Evolutionary conservation across 306 rosid genomes (phyloP), one percentile per base, ranked within the genome.

Genomic region (Citrullus amarus): DNA sequence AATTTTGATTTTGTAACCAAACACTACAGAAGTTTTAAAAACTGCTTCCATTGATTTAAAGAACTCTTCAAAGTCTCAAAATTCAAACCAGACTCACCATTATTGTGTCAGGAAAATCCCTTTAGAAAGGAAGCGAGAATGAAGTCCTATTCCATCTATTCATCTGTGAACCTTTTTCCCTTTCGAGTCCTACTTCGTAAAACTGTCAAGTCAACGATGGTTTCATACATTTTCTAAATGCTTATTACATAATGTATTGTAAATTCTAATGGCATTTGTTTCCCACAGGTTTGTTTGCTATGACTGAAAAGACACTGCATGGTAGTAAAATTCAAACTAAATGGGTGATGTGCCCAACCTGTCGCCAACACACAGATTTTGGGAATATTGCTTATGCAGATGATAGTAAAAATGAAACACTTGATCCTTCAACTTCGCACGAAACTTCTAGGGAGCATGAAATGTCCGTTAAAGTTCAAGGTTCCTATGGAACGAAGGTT

Each of bases 401-500:
- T 88, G 97, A 95, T 82, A 75, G 82, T 53, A 84, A 85, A 80
- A 85, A 82, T 30, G 88, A 87, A 82, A 75, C 86, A 80, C 81
- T 82, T 83, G 58, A 76, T 82, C 80, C 92, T 39, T 80, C 90
- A 69, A 72, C 81, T 80, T 83, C 65, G 68, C 84, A 77, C 46
- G 75, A 88, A 79, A 76, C 82, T 83, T 80, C 76, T 77, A 94
- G 82, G 79, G 86, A 84, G 82, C 61, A 51, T 84, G 97, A 89
- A 85, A 76, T 88, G 78, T 86, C 93, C 82, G 76, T 91, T 38
- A 72, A 34, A 62, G 97, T 92, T 50, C 86, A 89, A 81, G 98
- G 98, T 73, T 95, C 97, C 41, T 92, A 95, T 79, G 97, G 97
- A 85, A 91, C 98, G 6, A 95, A 95, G 98, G 97, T 95, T 71